Evolutionary conservation across 768 basidiomycete genomes (phyloP).

Genomic region (Serendipita sp.): DNA sequence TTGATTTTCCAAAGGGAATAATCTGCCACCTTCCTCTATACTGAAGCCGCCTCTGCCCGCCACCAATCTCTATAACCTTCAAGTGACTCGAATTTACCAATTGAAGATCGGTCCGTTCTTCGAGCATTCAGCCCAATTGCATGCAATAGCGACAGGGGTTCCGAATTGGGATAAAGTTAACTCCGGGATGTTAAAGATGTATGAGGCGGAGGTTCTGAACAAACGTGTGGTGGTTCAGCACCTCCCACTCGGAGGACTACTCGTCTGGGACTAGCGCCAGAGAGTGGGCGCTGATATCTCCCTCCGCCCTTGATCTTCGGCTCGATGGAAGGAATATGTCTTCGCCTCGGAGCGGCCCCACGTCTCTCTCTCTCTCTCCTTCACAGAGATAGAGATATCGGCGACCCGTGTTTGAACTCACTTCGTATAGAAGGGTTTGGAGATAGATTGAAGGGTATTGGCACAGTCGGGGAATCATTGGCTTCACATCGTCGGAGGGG

Average conservation of each 20-base stretch:
- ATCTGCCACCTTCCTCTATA: constrained; percentile 34
- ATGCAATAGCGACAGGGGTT: constrained; percentile 76
- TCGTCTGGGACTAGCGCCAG: constrained; percentile 40
- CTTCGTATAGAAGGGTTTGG: no score
- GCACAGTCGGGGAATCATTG: neutral
- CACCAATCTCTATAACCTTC: constrained; percentile 70
- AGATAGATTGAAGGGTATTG: neutral
- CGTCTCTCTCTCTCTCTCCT: no score
- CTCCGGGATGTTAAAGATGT: constrained; percentile 88
- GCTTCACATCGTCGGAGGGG: neutral
- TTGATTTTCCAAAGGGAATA: neutral
- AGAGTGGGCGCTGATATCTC: neutral
- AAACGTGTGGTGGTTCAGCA: constrained; percentile 97
- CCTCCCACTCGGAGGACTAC: constrained; percentile 65
- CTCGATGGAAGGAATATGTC: no score
- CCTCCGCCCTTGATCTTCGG: neutral
- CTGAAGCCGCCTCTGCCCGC: constrained; percentile 40
- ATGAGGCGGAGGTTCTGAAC: constrained; percentile 83
- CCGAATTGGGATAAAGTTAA: constrained; percentile 86
- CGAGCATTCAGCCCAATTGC: constrained; percentile 81
- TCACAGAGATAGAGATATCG: no score
- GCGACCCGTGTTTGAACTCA: no score
- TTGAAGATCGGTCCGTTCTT: constrained; percentile 81
- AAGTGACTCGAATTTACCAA: constrained; percentile 58
- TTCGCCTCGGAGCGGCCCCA: no score